phyloP scores from a whole-genome alignment of 148 eudicot species.

The Rhododendron henanense region DNA sequence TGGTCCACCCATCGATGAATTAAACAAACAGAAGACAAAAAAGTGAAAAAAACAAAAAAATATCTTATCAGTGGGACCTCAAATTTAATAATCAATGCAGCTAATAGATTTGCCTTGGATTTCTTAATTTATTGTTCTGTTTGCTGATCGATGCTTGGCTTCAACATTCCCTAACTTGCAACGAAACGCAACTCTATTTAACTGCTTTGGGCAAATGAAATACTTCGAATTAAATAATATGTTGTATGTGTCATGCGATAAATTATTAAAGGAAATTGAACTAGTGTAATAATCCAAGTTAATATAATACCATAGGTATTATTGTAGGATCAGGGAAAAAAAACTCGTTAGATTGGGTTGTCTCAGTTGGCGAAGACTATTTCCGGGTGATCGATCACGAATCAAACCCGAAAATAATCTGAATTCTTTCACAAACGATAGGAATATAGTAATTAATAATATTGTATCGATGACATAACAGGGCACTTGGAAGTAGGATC shows the following conservation, averaged over 20 bases:
- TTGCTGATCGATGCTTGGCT: background rate
- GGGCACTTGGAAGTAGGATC: slow-evolving; percentile 7
- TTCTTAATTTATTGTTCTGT: background rate
- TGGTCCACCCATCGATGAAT: background rate
- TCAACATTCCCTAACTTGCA: background rate
- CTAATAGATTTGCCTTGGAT: background rate
- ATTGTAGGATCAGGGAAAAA: background rate
- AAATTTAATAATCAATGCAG: background rate
- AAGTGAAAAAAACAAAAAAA: background rate
- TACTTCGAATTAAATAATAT: background rate
- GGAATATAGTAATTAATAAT: background rate
- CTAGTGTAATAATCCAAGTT: background rate
- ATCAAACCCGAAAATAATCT: background rate
- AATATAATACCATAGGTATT: background rate
- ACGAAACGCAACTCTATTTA: background rate
- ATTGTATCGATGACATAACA: background rate
- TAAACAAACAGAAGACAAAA: background rate
- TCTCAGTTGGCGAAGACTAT: background rate
- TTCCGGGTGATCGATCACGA: background rate
- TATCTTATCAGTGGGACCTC: background rate
- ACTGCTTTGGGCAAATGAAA: background rate
- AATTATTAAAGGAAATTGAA: background rate
- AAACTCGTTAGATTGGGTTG: background rate
- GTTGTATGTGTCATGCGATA: background rate
- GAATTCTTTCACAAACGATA: background rate